Percentiles rank a stretch among this genome's conserved stretches.
Conservation (phyloP, 176 grass and related monocot genomes). For the Puya raimondii region DNA sequence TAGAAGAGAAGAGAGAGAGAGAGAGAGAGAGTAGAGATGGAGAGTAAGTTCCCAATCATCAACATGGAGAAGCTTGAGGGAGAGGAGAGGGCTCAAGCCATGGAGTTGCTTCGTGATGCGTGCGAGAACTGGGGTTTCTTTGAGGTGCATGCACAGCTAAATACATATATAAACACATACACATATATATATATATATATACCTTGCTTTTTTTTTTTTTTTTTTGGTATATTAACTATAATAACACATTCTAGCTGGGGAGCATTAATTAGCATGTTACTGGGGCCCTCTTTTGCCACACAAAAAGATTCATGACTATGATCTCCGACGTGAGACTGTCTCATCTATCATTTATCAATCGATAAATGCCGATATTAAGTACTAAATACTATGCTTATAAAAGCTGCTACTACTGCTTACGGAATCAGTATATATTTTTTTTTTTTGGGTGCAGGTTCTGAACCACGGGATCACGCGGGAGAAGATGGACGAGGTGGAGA, state of each 20-base stretch:
- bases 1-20: neutral
- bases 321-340: too few species aligned
- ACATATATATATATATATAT: neutral
- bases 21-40: slow-evolving; percentile 28
- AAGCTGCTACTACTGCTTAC: too few species aligned
- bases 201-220: neutral
- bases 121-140: slow-evolving; percentile 99
- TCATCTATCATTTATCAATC: neutral
- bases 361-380: too few species aligned
- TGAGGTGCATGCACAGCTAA: slow-evolving; percentile 31
- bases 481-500: slow-evolving; percentile 84
- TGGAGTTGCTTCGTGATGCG: slow-evolving; percentile 58
- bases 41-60: slow-evolving; percentile 55
- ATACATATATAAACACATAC: neutral
- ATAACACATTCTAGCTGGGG: too few species aligned
- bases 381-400: neutral
- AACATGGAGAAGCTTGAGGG: slow-evolving; percentile 58
- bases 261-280: too few species aligned
- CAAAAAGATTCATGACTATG: too few species aligned
- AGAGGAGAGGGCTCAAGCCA: slow-evolving; percentile 33
- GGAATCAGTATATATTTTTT: too few species aligned
- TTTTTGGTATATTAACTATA: too few species aligned
- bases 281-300: too few species aligned
- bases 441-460: slow-evolving; percentile 31
- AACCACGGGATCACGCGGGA: slow-evolving; percentile 74